Base-by-base conservation (phyloP, 495 filamentous ascomycete genomes). In the Polyplosphaeria fusca region DNA sequence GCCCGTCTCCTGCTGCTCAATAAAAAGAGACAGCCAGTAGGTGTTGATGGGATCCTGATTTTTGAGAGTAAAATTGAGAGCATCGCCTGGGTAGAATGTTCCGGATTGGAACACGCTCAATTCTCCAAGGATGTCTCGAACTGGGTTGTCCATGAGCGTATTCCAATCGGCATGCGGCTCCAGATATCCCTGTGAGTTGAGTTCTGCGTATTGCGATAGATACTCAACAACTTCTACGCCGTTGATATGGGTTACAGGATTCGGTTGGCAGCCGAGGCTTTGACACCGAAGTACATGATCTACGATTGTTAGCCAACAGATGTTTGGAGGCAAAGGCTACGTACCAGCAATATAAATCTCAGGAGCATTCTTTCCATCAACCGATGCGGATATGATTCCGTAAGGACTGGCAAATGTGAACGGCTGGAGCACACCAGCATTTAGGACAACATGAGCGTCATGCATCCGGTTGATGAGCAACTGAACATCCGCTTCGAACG, bases 111-210 rank as follows among this genome's bases (percentile, higher is more conserved):
- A 78, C 12, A 66, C 50, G 39, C 64, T 73, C 9, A 69, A 61
- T n/a, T 47, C 5, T 0, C 63, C 71, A 35, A 73, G 70, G 40
- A 82, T 71, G 57, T 77, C 71, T 39, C 60, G 62, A 13, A 71
- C 72, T 13, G 76, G 70, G 55, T 61, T 76, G 4, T 58, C 56
- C 68, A 82, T 74, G 39, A 82, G 56, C n/a, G 73, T 45, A 56
- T 82, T 82, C 70, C 71, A 82, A 45, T 80, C 78, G 1, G 74
- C 71, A 53, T 82, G 68, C 0, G 71, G 67, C 35, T 82, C 77
- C 1, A 79, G 48, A 30, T 60, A 62, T 32, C 77, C 77, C 12
- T 60, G 43, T 0, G 70, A 61, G 44, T 79, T 75, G 0, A 58
- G 42, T 4, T 63, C 62, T 19, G 75, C 77, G 47, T 73, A 77